Percentiles rank a stretch among this genome's conserved stretches.
phyloP scores from a whole-genome alignment of 1,139 yeast species.

The Petasospora rhodanensis region DNA sequence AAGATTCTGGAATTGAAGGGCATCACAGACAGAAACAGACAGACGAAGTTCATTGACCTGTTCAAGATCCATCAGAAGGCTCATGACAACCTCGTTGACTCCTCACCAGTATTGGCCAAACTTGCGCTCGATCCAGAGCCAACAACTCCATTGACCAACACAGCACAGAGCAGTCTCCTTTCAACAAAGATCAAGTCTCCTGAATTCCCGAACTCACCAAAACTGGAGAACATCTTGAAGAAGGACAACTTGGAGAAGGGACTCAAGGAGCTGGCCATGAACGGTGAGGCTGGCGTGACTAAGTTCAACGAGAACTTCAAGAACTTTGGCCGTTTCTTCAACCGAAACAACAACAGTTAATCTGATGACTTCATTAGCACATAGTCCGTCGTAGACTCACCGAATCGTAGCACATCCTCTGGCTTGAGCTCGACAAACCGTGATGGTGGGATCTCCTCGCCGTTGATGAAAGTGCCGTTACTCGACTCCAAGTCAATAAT shows the following conservation, averaged over 20 bases:
- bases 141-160: slow-evolving; percentile 6
- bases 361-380: slow-evolving; percentile 19
- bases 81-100: slow-evolving; percentile 42
- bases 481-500: slow-evolving; percentile 50
- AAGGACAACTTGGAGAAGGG: slow-evolving; percentile 54
- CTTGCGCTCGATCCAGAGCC: slow-evolving; percentile 21
- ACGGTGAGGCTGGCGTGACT: slow-evolving; percentile 52
- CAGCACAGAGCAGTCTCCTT: slow-evolving; percentile 9
- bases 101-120: slow-evolving; percentile 38
- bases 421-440: slow-evolving; percentile 44
- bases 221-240: slow-evolving; percentile 30
- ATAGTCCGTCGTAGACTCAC: slow-evolving; percentile 35
- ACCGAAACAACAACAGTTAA: slow-evolving; percentile 17
- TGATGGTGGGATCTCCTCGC: slow-evolving; percentile 38
- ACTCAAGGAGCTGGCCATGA: slow-evolving; percentile 44
- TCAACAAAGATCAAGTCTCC: slow-evolving; percentile 17
- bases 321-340: slow-evolving; percentile 47
- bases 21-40: slow-evolving; percentile 38
- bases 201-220: slow-evolving; percentile 18
- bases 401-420: slow-evolving; percentile 46
- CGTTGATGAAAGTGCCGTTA: slow-evolving; percentile 50
- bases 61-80: slow-evolving; percentile 56
- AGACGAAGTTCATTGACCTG: slow-evolving; percentile 50
- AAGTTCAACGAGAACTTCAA: slow-evolving; percentile 54
- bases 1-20: slow-evolving; percentile 66